Evolutionary conservation across 208 protist species (phyloP), one percentile per base, ranked within the genome.

Genomic region (Wallacemonas sp.): DNA sequence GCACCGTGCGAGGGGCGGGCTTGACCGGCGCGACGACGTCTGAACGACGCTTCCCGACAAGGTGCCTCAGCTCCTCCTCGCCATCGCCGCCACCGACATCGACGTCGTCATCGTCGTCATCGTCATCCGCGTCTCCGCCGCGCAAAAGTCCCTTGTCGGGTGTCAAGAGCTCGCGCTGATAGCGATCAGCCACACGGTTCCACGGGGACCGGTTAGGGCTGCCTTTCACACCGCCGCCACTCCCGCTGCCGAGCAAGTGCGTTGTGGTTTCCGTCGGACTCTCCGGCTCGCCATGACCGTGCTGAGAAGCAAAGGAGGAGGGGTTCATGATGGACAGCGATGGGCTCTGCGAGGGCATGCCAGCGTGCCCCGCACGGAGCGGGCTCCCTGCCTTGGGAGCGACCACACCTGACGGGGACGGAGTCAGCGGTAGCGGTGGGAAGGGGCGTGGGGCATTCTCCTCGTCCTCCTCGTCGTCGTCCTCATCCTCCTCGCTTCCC

Each of bases 111-210:
- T 45, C 0, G 23, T 49, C 57, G 41, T 50, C 33, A 49, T 49
- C 28, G 28, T 38, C 32, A 18, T 23, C 28, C 42, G 16, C 31
- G 22, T 25, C 23, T 18, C 14, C 12, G 59, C 23, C n/a, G 38
- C 11, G 57, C 33, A 12, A 2, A 7, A 3, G 8, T 8, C 10
- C 25, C 23, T 44, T 52, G 32, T 46, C 28, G 2, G 41, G 38
- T 54, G 28, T 65, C 16, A 48, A 4, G 12, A 65, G 38, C 11
- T 11, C 28, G 44, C 59, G 38, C 46, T 48, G 42, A 36, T 48
- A 65, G 5, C 44, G 26, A 18, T 59, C 52, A 12, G 52, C 52
- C 5, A 1, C 52, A 14, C 32, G 52, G 32, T 23, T 59, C 52
- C 52, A 59, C 26, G 26, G 52, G 10, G 52, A 42, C 16, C 44